Base-by-base conservation (phyloP, 352 stramenopile species). In the Phytophthora fragariaefolia region DNA sequence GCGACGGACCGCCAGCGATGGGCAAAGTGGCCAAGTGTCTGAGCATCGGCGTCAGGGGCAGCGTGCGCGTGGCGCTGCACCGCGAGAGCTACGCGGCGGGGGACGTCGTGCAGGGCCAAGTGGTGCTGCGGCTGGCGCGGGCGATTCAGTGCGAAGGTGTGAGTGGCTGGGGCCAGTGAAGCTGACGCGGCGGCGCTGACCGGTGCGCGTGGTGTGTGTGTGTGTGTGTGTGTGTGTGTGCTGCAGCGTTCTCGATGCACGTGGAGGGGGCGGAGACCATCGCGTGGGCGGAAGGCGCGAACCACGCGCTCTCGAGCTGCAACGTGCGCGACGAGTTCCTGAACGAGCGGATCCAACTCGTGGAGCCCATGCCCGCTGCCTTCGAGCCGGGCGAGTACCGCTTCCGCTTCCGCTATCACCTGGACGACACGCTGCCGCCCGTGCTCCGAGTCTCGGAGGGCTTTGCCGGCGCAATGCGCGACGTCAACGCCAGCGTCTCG, bases 401-500 rank as follows among this genome's bases (percentile, higher is more conserved):
- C 8, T 74, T 74, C 36, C 65, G 40, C 17, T 74, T 77, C 32
- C 22, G 26, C 22, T 69, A 69, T 34, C 66, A 56, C 46, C 53
- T 93, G 6, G 68, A 71, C 1, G 77, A 86, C 28, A 65, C 74
- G 3, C 59, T 90, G 22, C 75, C 79, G 6, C 67, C 77, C 4
- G 80, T 82, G 1, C 73, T 79, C 47, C 54, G 67, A 12, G 65
- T 82, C 28, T 32, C 51, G 12, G 42, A 63, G 15, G 56, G 59
- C 12, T 66, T 55, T 45, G 66, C 56, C 1, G 54, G 47, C 1
- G 12, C 47, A 24, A 69, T 72, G 60, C 51, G 46, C 9, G 28
- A 73, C 17, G 66, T 91, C 13, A 76, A 89, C 26, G 79, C 80
- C 22, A 89, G 76, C 3, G 87, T 93, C 59, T 73, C 83, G 27